Evolutionary conservation across 805 yeast species (phyloP).

Genomic region (Candida piceae): DNA sequence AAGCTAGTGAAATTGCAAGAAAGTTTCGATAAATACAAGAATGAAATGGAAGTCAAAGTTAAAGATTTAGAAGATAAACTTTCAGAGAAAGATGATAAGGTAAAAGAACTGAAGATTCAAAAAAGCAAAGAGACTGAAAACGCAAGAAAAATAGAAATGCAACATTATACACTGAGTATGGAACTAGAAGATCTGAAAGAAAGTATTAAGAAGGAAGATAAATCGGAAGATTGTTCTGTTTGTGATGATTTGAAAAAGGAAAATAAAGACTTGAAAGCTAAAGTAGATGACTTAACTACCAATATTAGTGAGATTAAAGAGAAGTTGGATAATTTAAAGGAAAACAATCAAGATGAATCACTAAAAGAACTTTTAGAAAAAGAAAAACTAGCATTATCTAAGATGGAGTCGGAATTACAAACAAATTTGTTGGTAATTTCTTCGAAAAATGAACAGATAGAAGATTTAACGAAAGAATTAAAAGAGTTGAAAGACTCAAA

Average conservation of each 20-base stretch:
- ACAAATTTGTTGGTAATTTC: too few species aligned
- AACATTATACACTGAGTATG: constrained; percentile 11
- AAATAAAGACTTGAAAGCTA: constrained; percentile 1
- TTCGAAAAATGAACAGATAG: neutral
- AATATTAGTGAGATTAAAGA: neutral
- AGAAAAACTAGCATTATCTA: neutral
- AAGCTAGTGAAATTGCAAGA: neutral
- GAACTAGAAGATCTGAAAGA: constrained; percentile 6
- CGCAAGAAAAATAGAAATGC: constrained; percentile 14
- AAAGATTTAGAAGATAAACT: neutral
- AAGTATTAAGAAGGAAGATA: neutral
- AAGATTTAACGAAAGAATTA: constrained; percentile 6
- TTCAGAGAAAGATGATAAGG: constrained; percentile 1
- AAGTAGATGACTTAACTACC: constrained; percentile 1
- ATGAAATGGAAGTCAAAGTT: neutral
- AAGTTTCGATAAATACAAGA: neutral
- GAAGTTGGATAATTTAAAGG: neutral
- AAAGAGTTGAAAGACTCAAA: constrained; percentile 6
- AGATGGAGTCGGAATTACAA: neutral
- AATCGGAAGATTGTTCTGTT: neutral
- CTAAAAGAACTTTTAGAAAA: neutral
- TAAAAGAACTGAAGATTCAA: constrained; percentile 3
- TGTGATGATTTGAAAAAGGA: neutral
- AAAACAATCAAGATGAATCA: neutral
- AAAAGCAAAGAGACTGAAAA: constrained; percentile 12